Percentiles rank a stretch among this genome's conserved stretches.
phyloP scores from a whole-genome alignment of 176 grass and related monocot genomes.

The Ampelocalamus luodianensis region DNA sequence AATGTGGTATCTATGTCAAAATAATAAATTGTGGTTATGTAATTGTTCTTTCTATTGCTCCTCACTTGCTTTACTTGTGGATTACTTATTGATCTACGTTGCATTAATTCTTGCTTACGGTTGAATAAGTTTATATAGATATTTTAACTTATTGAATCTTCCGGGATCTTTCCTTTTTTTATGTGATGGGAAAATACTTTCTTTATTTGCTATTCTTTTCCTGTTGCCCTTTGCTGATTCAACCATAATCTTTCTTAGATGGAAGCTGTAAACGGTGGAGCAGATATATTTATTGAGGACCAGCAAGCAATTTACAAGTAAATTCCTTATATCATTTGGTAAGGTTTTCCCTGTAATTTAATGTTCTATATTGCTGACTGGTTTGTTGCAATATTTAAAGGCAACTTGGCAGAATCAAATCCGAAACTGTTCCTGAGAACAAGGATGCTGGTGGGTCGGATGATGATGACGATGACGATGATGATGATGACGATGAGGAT shows the following conservation, averaged over 20 bases:
- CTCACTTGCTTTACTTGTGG: background rate
- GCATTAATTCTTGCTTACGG: background rate
- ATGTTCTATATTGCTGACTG: background rate
- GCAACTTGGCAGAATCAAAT: slow-evolving; percentile 57
- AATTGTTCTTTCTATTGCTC: background rate
- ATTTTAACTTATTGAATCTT: background rate
- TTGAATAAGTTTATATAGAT: background rate
- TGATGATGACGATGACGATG: slow-evolving; percentile 49
- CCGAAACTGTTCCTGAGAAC: slow-evolving; percentile 51
- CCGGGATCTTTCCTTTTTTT: background rate
- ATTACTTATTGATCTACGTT: background rate
- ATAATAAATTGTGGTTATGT: background rate
- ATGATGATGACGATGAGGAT: slow-evolving; percentile 52
- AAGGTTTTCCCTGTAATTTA: background rate
- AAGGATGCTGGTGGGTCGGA: slow-evolving; percentile 76
- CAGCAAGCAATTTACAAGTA: slow-evolving; percentile 54
- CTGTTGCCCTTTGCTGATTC: background rate
- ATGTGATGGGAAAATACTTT: background rate
- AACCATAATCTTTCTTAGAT: slow-evolving; percentile 38
- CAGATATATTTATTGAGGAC: slow-evolving; percentile 30
- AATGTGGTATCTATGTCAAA: background rate
- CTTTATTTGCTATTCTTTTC: background rate
- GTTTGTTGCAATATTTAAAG: slow-evolving; percentile 47
- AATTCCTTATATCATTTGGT: background rate
- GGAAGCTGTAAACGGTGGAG: slow-evolving; percentile 13